Evolutionary conservation across 345 rosid genomes (phyloP), one percentile per base, ranked within the genome.

Genomic region (Ceriops tagal): DNA sequence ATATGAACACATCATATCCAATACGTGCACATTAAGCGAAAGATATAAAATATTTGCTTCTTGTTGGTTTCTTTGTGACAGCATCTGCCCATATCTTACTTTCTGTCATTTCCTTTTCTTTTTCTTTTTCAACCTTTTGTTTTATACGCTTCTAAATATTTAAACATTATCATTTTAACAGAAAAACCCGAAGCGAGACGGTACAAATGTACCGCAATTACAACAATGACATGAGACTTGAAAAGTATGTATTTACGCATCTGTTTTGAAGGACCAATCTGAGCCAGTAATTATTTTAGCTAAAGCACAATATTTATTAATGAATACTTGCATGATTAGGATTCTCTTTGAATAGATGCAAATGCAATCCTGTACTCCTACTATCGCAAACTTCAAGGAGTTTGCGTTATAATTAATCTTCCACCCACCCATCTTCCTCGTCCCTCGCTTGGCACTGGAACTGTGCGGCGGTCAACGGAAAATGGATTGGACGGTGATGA

Each of bases 401-500:
- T 30, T 24, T 24, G 26, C 28, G 28, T 10, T 1, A 26, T 56
- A 24, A 56, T 24, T 56, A 24, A 10, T 15, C 59, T 56, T 55
- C 58, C 22, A 3, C 22, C 22, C 5, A 10, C 5, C 30, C 30
- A 15, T 24, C 31, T 24, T 8, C 28, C 28, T 5, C 6, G 10
- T 5, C 59, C 6, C 28, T 24, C 24, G 59, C 28, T 5, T 2
- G 0, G 59, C 11, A 15, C 30, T 22, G 69, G 0, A 1, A 74
- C 83, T 77, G 76, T 77, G 15, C 30, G 24, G 13, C 53, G 71
- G 86, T 83, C 83, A 80, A 80, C 74, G 58, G 2, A 53, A 11
- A 62, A 63, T 31, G 34, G 46, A 53, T 20, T 71, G 68, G 74
- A 71, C 74, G 74, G 56, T 71, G 74, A 55, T 55, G 21, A 62